Conservation (phyloP, 768 basidiomycete genomes). For the Pleurotus cornucopiae region DNA sequence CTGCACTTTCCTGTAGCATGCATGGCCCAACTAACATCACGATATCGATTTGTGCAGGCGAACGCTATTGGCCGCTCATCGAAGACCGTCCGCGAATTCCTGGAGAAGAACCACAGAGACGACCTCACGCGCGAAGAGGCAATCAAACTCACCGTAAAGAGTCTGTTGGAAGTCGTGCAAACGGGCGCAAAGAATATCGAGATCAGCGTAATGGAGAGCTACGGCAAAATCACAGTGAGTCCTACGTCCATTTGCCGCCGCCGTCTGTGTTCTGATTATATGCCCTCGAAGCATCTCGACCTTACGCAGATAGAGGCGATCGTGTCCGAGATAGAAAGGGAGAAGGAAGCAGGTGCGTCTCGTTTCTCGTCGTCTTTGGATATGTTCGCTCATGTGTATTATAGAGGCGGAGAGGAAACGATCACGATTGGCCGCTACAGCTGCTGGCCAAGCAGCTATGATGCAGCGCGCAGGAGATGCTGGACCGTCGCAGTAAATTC, state of each 20-base stretch:
- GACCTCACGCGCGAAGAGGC: conserved; percentile 84
- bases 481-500: conserved; percentile 11
- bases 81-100: conserved; percentile 96
- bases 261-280: background rate
- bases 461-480: conserved; percentile 44
- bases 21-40: background rate
- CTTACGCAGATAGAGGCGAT: conserved; percentile 87
- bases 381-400: conserved; percentile 9
- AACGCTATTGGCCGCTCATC: conserved; percentile 97
- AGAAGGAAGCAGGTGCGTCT: conserved; percentile 87
- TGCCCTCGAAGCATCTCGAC: conserved; percentile 65
- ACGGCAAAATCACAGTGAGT: conserved; percentile 85
- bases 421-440: conserved; percentile 84
- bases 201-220: conserved; percentile 95
- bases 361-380: background rate
- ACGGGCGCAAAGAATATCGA: conserved; percentile 99
- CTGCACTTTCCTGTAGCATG: background rate
- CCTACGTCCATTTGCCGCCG: background rate
- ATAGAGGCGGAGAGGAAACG: conserved; percentile 95
- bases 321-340: conserved; percentile 89
- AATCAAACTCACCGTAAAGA: conserved; percentile 94
- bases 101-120: conserved; percentile 97
- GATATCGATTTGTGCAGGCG: conserved; percentile 49
- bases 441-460: conserved; percentile 90
- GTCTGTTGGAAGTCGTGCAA: conserved; percentile 95